Evolutionary conservation across 1,284 basidiomycete species (phyloP).

Genomic region (Phlebopus sp.): DNA sequence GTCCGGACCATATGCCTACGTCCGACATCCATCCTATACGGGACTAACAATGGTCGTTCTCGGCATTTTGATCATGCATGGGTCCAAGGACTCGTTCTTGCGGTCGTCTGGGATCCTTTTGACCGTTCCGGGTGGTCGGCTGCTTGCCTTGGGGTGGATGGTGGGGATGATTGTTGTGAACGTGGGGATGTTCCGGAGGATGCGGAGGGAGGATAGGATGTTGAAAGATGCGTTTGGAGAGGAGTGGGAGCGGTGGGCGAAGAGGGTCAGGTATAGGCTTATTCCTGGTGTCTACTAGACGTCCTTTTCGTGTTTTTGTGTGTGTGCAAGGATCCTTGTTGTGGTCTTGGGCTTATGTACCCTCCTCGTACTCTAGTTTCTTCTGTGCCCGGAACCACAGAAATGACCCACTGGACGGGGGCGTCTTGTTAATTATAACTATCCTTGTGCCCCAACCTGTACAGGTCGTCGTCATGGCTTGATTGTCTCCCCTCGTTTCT

Average conservation of each 20-base stretch:
- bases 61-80: slow-evolving; percentile 1
- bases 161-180: not conserved
- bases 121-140: not conserved
- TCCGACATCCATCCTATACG: slow-evolving; percentile 12
- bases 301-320: too few species aligned
- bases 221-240: slow-evolving; percentile 8
- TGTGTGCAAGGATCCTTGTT: too few species aligned
- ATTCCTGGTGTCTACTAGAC: slow-evolving; percentile 14
- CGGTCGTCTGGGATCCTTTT: slow-evolving; percentile 3
- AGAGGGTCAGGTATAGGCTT: slow-evolving; percentile 9
- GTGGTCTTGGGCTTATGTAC: too few species aligned
- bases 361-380: too few species aligned
- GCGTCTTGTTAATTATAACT: too few species aligned
- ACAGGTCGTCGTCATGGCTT: too few species aligned
- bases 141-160: not conserved
- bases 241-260: slow-evolving; percentile 13
- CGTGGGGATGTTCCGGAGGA: not conserved
- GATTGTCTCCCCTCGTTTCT: too few species aligned
- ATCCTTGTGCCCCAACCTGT: too few species aligned
- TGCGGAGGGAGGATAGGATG: slow-evolving; percentile 7
- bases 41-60: not conserved
- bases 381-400: too few species aligned
- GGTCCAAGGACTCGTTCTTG: slow-evolving; percentile 2
- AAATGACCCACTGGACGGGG: too few species aligned
- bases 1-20: slow-evolving; percentile 6